Conservation (phyloP, 139 green algal genomes). For the Zygnema circumcarinatum region DNA sequence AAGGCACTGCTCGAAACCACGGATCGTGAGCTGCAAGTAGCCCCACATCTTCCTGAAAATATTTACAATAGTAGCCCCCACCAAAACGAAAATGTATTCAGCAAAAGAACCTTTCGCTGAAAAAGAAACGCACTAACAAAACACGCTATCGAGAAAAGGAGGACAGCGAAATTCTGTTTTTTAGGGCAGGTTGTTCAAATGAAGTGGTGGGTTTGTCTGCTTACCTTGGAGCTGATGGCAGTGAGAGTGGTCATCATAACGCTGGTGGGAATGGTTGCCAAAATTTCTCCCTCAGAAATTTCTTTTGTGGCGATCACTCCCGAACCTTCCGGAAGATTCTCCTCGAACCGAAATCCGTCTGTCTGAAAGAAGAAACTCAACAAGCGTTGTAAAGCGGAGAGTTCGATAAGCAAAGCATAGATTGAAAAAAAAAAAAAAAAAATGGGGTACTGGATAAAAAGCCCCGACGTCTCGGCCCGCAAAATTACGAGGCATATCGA, state of each 20-base stretch:
- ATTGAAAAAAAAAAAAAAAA: no score
- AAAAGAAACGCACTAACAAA: no score
- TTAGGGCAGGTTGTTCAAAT: no score
- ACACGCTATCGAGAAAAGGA: no score
- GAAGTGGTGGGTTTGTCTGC: no score
- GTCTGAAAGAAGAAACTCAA: slow-evolving; percentile 17
- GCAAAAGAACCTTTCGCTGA: no score
- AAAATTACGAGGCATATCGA: no score
- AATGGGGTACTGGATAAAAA: no score
- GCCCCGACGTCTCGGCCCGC: no score
- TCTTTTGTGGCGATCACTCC: slow-evolving; percentile 27
- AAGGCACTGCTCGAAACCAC: slow-evolving; percentile 43
- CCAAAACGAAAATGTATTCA: no score
- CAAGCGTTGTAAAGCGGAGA: not conserved
- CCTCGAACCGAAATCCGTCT: slow-evolving; percentile 17
- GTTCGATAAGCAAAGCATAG: no score
- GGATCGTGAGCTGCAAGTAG: slow-evolving; percentile 18
- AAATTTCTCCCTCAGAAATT: slow-evolving; percentile 23
- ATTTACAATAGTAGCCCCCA: not conserved
- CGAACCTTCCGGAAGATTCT: slow-evolving; percentile 22
- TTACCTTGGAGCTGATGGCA: slow-evolving; percentile 17
- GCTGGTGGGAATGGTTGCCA: slow-evolving; percentile 10
- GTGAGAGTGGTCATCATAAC: slow-evolving; percentile 45
- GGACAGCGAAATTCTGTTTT: no score
- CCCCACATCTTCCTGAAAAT: slow-evolving; percentile 47